These are phyloP conservation scores for Alternaria brassicae DNA, from an alignment of 2,329 filamentous ascomycete genomes.

Conservation along the genomic window DNA sequence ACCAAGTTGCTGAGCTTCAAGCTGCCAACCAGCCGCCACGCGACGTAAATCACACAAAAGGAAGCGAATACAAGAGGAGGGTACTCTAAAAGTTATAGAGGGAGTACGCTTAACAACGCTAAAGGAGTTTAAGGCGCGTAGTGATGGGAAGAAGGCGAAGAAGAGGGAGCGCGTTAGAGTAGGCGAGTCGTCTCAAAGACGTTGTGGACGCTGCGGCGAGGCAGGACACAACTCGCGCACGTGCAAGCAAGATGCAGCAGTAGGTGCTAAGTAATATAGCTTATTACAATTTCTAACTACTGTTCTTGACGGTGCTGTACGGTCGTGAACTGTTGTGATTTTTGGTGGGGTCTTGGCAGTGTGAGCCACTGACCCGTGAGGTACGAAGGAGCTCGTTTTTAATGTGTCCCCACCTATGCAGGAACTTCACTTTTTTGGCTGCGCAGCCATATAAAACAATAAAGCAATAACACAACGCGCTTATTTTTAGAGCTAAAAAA, in stretches of 20 bases:
- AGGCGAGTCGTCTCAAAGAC: background rate
- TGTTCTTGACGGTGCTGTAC: background rate
- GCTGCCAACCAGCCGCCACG: constrained; percentile 8
- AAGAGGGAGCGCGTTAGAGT: constrained; percentile 5
- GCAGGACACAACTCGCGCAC: background rate
- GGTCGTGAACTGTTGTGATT: background rate
- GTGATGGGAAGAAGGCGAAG: constrained; percentile 5
- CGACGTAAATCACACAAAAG: constrained; percentile 14
- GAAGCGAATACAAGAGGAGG: constrained; percentile 11
- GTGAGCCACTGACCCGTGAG: too few species aligned
- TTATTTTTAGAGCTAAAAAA: background rate
- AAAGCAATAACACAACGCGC: background rate
- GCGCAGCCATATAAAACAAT: background rate
- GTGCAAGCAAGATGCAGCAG: constrained; percentile 1
- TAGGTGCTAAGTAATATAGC: constrained; percentile 1
- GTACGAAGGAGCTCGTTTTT: too few species aligned
- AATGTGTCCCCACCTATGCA: too few species aligned
- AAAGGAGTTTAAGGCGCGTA: constrained; percentile 14
- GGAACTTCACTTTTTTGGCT: too few species aligned
- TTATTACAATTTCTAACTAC: background rate
- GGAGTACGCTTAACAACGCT: constrained; percentile 11
- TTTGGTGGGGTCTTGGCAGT: constrained; percentile 4
- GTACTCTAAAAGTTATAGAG: constrained; percentile 5
- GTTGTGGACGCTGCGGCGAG: constrained; percentile 5
- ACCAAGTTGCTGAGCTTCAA: background rate